These are phyloP conservation scores for Lyophyllum decastes DNA, from an alignment of 768 basidiomycete genomes.

Conservation along the genomic window DNA sequence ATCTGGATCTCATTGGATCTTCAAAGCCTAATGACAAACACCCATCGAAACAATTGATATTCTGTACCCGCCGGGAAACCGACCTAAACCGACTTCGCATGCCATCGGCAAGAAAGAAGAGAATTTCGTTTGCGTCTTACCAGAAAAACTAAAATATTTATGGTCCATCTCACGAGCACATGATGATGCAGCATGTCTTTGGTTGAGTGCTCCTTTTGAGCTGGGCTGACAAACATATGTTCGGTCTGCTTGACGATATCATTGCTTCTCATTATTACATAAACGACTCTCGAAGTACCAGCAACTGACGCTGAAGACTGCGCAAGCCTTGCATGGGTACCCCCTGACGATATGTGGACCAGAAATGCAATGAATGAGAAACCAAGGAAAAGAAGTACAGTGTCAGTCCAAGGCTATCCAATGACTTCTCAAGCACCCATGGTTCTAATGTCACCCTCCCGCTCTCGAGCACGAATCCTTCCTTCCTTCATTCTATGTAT, in stretches of 20 bases:
- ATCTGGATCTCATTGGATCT: background rate
- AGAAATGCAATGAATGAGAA: too few species aligned
- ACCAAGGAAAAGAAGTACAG: background rate
- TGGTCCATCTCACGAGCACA: too few species aligned
- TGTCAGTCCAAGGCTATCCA: background rate
- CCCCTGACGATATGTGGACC: too few species aligned
- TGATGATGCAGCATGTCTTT: too few species aligned
- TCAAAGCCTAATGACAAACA: background rate
- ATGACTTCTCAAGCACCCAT: slow-evolving; percentile 5
- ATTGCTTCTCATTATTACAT: too few species aligned
- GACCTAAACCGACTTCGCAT: background rate
- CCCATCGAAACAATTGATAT: background rate
- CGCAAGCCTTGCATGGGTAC: too few species aligned
- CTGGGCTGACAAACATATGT: too few species aligned
- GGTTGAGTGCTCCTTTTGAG: too few species aligned
- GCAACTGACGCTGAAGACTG: too few species aligned
- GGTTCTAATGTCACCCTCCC: slow-evolving; percentile 24
- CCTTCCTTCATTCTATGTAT: slow-evolving; percentile 44
- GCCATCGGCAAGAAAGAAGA: background rate
- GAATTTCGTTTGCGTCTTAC: background rate
- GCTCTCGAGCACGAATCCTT: slow-evolving; percentile 32
- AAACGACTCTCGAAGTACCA: too few species aligned
- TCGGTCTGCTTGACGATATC: too few species aligned
- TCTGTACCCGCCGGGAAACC: background rate
- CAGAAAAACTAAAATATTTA: background rate